Evolutionary conservation across 768 basidiomycete genomes (phyloP).

Genomic region (Phlebiopsis gigantea): DNA sequence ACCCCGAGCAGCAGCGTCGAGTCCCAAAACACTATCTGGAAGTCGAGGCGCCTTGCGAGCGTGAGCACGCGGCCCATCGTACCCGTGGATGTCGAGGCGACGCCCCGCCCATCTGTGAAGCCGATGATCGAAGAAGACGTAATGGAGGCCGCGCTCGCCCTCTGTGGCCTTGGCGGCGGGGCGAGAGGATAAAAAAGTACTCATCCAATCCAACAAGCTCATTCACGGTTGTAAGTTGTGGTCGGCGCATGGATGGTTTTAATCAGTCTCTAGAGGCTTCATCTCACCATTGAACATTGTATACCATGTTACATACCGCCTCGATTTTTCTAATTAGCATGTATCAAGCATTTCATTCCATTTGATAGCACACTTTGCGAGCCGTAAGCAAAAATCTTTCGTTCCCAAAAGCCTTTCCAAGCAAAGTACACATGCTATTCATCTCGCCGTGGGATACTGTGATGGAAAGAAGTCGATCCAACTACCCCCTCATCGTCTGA

Average conservation of each 20-base stretch:
- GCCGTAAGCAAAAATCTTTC: no score
- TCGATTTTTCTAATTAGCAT: background rate
- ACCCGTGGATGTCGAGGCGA: slow-evolving; percentile 11
- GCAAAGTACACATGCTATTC: no score
- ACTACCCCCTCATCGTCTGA: no score
- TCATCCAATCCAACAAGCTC: no score
- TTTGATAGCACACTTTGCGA: no score
- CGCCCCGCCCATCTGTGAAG: background rate
- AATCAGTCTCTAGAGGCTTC: background rate
- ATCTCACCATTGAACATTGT: slow-evolving; percentile 4
- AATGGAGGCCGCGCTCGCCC: slow-evolving; percentile 63
- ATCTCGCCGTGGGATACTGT: no score
- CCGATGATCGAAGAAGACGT: slow-evolving; percentile 51
- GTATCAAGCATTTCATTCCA: background rate
- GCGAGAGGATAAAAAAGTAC: background rate
- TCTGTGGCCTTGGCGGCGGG: slow-evolving; percentile 46
- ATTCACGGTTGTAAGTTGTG: slow-evolving; percentile 1
- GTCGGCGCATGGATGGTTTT: background rate
- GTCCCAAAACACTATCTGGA: slow-evolving; percentile 5
- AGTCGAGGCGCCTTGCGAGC: background rate
- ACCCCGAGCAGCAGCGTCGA: slow-evolving; percentile 43
- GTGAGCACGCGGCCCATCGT: slow-evolving; percentile 7
- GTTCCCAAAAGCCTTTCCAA: no score
- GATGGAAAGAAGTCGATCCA: no score
- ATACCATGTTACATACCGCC: slow-evolving; percentile 1